These are phyloP conservation scores for Sclerotinia subarctica DNA, from an alignment of 2,329 filamentous ascomycete genomes.

Conservation along the genomic window DNA sequence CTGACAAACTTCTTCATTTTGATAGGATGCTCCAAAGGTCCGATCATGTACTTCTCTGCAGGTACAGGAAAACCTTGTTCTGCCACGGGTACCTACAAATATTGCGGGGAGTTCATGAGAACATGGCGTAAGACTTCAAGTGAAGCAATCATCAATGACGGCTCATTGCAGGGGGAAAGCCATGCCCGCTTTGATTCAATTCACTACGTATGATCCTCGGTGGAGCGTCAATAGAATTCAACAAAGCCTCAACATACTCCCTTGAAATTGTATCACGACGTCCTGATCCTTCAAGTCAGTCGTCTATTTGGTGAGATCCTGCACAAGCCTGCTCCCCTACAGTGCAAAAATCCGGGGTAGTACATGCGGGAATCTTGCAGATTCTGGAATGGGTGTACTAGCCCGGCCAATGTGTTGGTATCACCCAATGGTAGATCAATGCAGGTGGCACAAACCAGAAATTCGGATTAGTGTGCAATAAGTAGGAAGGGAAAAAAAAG, in stretches of 20 bases:
- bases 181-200: slow-evolving; percentile 10
- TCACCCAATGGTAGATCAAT: slow-evolving; percentile 17
- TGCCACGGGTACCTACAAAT: slow-evolving; percentile 6
- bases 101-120: slow-evolving; percentile 3
- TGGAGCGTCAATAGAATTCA: neutral
- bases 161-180: slow-evolving; percentile 17
- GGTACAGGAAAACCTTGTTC: slow-evolving; percentile 1
- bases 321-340: slow-evolving; percentile 23
- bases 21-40: neutral
- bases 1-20: neutral
- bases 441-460: slow-evolving; percentile 14
- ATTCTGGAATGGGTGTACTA: slow-evolving; percentile 24
- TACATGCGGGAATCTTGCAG: slow-evolving; percentile 21
- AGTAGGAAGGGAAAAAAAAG: neutral
- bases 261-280: neutral
- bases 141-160: slow-evolving; percentile 19
- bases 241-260: slow-evolving; percentile 3
- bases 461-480: slow-evolving; percentile 9
- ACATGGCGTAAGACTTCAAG: slow-evolving; percentile 18
- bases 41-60: slow-evolving; percentile 10
- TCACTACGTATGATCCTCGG: slow-evolving; percentile 6
- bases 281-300: slow-evolving; percentile 11
- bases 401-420: neutral
- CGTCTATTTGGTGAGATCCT: slow-evolving; percentile 23
- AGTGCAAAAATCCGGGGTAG: slow-evolving; percentile 23